These are phyloP conservation scores for Austroboletus niveus DNA, from an alignment of 1,284 basidiomycete species.

Conservation along the genomic window DNA sequence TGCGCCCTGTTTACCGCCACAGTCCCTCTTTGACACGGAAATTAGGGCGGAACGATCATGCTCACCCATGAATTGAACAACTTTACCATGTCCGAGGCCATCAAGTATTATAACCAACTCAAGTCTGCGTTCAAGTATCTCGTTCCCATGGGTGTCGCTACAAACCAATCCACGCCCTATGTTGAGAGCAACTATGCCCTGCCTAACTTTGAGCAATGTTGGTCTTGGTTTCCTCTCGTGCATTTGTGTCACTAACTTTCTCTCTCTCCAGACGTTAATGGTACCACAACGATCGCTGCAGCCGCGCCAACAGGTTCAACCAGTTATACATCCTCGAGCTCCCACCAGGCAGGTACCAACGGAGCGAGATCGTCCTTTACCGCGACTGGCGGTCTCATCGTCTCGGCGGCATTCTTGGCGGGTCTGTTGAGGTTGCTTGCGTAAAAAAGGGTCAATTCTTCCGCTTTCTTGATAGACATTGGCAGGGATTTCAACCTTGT, in stretches of 20 bases:
- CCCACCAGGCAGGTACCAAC: no score
- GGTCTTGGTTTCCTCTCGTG: slow-evolving; percentile 10
- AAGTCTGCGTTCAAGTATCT: slow-evolving; percentile 45
- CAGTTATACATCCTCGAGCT: no score
- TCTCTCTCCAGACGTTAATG: slow-evolving; percentile 19
- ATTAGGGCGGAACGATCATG: slow-evolving; percentile 46
- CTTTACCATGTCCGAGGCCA: slow-evolving; percentile 48
- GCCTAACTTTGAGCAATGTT: slow-evolving; percentile 47
- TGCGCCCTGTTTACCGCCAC: not conserved
- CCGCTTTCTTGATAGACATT: no score
- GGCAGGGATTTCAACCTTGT: no score
- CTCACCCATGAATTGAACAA: slow-evolving; percentile 50
- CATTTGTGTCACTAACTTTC: not conserved
- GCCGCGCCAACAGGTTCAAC: no score
- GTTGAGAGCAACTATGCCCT: slow-evolving; percentile 40
- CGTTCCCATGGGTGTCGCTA: slow-evolving; percentile 47
- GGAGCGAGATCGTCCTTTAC: no score
- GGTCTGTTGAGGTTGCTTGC: no score
- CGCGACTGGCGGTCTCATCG: no score
- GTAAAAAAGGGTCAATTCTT: no score
- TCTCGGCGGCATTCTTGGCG: no score
- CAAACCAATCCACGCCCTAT: slow-evolving; percentile 49
- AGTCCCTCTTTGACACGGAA: not conserved
- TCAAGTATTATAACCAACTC: slow-evolving; percentile 41
- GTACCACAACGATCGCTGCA: slow-evolving; percentile 21